These are phyloP conservation scores for Erysimum pusillum DNA, from an alignment of 441 rosid genomes.

Conservation along the genomic window DNA sequence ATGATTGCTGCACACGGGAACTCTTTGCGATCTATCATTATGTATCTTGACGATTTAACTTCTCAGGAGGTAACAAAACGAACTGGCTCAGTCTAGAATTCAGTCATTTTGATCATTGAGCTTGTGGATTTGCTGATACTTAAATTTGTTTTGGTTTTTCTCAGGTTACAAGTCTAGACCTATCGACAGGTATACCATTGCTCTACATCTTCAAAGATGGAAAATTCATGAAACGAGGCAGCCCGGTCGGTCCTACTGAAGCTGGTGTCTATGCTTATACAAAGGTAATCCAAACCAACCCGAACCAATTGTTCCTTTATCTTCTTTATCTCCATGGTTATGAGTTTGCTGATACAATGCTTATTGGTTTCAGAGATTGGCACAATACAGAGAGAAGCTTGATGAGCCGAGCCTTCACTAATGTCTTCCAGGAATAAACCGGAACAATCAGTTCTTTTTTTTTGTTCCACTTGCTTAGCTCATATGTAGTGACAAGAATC, in stretches of 20 bases:
- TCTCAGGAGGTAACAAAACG: slow-evolving; percentile 68
- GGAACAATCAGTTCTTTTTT: neutral
- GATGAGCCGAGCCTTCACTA: slow-evolving; percentile 69
- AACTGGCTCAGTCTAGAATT: neutral
- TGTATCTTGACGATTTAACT: slow-evolving; percentile 96
- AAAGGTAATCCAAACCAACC: slow-evolving; percentile 57
- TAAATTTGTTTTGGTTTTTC: neutral
- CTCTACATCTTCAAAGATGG: slow-evolving; percentile 94
- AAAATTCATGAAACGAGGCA: slow-evolving; percentile 88
- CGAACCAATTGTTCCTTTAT: slow-evolving; percentile 3
- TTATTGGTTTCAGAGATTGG: slow-evolving; percentile 65
- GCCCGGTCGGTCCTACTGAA: slow-evolving; percentile 87
- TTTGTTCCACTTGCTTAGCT: neutral
- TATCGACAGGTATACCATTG: slow-evolving; percentile 94
- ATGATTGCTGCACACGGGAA: slow-evolving; percentile 98
- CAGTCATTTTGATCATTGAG: neutral
- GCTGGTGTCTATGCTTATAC: slow-evolving; percentile 99
- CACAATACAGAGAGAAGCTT: slow-evolving; percentile 88
- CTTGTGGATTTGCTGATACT: slow-evolving; percentile 3
- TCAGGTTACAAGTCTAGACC: slow-evolving; percentile 76
- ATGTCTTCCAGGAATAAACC: neutral
- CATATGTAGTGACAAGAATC: slow-evolving; percentile 36
- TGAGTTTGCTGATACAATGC: slow-evolving; percentile 17
- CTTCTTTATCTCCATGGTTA: slow-evolving; percentile 7
- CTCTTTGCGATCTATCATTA: slow-evolving; percentile 91